phyloP scores from a whole-genome alignment of 177 flowering plant species.

The Vitis hybrid region DNA sequence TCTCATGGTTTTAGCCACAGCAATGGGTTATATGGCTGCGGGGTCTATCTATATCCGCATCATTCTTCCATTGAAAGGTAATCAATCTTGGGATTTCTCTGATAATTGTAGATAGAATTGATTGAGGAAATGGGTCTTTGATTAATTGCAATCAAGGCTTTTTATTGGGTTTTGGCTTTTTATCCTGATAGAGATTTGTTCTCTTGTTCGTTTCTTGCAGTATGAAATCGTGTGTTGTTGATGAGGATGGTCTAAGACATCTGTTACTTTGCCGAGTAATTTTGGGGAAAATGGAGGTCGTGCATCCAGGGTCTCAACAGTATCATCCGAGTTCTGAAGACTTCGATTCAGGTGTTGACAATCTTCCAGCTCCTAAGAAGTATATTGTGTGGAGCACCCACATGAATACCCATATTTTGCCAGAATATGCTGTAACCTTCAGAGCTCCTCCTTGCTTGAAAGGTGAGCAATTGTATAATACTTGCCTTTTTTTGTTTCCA shows the following conservation, averaged over 20 bases:
- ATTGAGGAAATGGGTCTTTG: not conserved
- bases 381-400: conserved; percentile 52
- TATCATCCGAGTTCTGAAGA: conserved; percentile 43
- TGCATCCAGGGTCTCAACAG: conserved; percentile 43
- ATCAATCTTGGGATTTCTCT: not conserved
- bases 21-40: conserved; percentile 36
- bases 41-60: conserved; percentile 57
- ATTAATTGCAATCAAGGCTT: too few relatives aligned
- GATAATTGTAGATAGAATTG: not conserved
- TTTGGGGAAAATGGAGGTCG: conserved; percentile 66
- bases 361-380: conserved; percentile 33
- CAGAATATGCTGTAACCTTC: conserved; percentile 46
- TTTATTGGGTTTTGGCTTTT: too few relatives aligned
- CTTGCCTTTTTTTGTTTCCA: not conserved
- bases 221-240: conserved; percentile 25
- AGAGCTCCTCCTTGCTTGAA: conserved; percentile 30
- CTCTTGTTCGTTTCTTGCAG: conserved; percentile 31
- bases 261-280: conserved; percentile 76
- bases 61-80: conserved; percentile 49
- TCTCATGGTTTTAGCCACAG: conserved; percentile 53
- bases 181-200: not conserved
- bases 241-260: conserved; percentile 57
- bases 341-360: conserved; percentile 63
- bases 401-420: conserved; percentile 59
- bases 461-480: conserved; percentile 22